These are phyloP conservation scores for Tetrapisispora nanseiensis DNA, from an alignment of 805 yeast species.

Conservation along the genomic window DNA sequence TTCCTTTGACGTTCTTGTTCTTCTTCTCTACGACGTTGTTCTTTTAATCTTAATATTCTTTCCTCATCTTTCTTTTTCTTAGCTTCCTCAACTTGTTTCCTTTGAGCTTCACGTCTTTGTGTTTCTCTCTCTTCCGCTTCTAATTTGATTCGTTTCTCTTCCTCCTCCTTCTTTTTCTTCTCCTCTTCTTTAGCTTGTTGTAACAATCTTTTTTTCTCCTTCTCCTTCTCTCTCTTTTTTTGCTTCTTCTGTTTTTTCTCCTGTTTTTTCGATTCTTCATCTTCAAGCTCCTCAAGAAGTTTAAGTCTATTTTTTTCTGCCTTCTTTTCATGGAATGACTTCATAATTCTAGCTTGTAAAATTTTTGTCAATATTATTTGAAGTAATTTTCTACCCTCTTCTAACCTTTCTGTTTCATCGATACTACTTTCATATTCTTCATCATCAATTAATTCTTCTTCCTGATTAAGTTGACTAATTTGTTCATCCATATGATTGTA, in stretches of 20 bases:
- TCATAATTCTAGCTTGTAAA: conserved; percentile 61
- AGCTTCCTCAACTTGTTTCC: conserved; percentile 34
- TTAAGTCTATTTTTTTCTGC: conserved; percentile 64
- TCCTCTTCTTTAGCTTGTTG: conserved; percentile 59
- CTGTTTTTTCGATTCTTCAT: conserved; percentile 50
- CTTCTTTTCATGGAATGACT: conserved; percentile 68
- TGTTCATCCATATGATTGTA: not conserved
- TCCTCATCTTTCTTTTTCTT: conserved; percentile 33
- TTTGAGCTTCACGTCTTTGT: conserved; percentile 33
- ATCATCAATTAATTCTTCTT: conserved; percentile 11
- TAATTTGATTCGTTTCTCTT: conserved; percentile 38
- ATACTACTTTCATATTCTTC: conserved; percentile 29
- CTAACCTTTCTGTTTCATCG: conserved; percentile 58
- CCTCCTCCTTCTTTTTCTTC: conserved; percentile 44
- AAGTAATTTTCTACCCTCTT: conserved; percentile 71
- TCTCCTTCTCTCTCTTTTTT: conserved; percentile 56
- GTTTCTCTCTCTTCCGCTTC: conserved; percentile 35
- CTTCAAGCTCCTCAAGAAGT: conserved; percentile 59
- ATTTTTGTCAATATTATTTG: conserved; percentile 72
- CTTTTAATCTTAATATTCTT: conserved; percentile 32
- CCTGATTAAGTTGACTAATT: conserved; percentile 4
- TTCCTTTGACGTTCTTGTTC: conserved; percentile 32
- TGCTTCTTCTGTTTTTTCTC: conserved; percentile 58
- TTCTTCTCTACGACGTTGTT: conserved; percentile 35
- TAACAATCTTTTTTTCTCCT: conserved; percentile 55